These are phyloP conservation scores for Phylloporus arenicola DNA, from an alignment of 768 basidiomycete species.

Conservation along the genomic window DNA sequence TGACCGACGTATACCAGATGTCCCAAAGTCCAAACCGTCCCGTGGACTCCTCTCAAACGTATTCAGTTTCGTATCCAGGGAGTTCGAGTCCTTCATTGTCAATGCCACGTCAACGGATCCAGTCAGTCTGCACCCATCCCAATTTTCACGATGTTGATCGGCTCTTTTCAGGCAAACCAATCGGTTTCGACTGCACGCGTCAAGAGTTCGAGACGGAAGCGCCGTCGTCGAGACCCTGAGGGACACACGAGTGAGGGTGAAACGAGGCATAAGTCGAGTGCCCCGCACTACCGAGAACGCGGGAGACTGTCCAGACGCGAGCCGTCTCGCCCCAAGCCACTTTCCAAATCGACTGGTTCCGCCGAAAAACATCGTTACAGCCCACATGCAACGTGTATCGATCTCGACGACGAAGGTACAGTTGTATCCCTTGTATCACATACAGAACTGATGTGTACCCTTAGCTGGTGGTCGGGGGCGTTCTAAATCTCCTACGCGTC, in stretches of 20 bases:
- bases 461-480: slow-evolving; percentile 18
- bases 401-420: slow-evolving; percentile 19
- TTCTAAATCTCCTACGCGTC: slow-evolving; percentile 17
- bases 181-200: slow-evolving; percentile 7
- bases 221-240: slow-evolving; percentile 4
- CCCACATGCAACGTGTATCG: neutral
- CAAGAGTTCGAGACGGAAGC: slow-evolving; percentile 8
- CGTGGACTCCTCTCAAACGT: slow-evolving; percentile 57
- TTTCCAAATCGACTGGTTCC: slow-evolving; percentile 18
- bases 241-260: slow-evolving; percentile 14
- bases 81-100: slow-evolving; percentile 64
- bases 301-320: slow-evolving; percentile 6
- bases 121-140: slow-evolving; percentile 10
- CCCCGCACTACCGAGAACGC: slow-evolving; percentile 8
- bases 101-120: slow-evolving; percentile 46
- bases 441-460: slow-evolving; percentile 14
- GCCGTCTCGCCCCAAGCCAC: slow-evolving; percentile 10
- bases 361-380: neutral
- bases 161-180: slow-evolving; percentile 13
- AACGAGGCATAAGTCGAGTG: slow-evolving; percentile 3
- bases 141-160: slow-evolving; percentile 3
- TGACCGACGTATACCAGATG: slow-evolving; percentile 1
- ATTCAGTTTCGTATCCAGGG: slow-evolving; percentile 63
- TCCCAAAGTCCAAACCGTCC: slow-evolving; percentile 3
- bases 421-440: neutral